Evolutionary conservation across 495 filamentous ascomycete genomes (phyloP), one percentile per base, ranked within the genome.

Genomic region (Cladorrhinum samala): DNA sequence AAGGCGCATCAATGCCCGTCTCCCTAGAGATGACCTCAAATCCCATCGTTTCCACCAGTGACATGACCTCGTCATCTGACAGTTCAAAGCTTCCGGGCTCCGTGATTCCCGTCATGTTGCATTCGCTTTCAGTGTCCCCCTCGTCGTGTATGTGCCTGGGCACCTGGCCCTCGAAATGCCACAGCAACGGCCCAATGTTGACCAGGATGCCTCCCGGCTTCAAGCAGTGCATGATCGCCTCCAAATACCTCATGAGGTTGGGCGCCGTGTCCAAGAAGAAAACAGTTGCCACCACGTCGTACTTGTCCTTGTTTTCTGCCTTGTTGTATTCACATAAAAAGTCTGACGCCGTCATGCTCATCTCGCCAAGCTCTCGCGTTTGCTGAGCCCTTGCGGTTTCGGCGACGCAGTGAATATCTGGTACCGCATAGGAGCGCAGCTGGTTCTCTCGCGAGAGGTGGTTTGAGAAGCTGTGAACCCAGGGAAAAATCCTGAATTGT

Each of bases 221-320:
- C 33, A 98, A 72, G 59, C 90, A 92, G 61, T 87, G 78, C 23
- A 73, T 71, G 49, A 97, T 85, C 14, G 87, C 83, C 68, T 94
- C 84, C 16, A 97, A 80, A 60, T 97, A 97, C 9, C 83, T 79
- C 49, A 96, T 85, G 21, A 96, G 62, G 64, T 97, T 96, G 16
- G 91, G 90, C 21, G 93, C 93, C 3, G 93, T 98, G 66, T 98
- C 94, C 25, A 98, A 86, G 73, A 97, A 98, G 67, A 96, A 98
- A 3, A 95, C 87, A 3, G 86, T 88, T 1, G 86, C 82, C 2
- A 98, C 90, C 1, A 84, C 91, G 63, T 95, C 85, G 66, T 89
- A 96, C 0, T 61, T 61, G 2, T 76, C 79, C 23, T 68, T 68
- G 44, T 88, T 77, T 16, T 74, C 71, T 1, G 77, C 71, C 44